Evolutionary conservation across 331 rosid genomes (phyloP).

Genomic region (Phaseolus coccineus): DNA sequence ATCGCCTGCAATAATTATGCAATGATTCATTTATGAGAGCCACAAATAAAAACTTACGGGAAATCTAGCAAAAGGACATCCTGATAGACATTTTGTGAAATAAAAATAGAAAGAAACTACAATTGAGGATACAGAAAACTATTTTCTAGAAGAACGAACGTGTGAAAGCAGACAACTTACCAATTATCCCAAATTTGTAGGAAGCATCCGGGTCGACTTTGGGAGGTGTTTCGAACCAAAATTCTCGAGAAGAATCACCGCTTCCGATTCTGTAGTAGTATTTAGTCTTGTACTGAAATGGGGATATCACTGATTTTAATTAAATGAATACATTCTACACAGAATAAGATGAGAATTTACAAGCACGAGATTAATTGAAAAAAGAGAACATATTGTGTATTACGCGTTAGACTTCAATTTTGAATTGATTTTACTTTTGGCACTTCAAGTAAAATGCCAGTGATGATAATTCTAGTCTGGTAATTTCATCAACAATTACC

Average conservation of each 20-base stretch:
- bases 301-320: conserved; percentile 33
- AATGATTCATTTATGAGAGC: conserved; percentile 32
- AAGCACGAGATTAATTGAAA: conserved; percentile 29
- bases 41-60: conserved; percentile 11
- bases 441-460: conserved; percentile 17
- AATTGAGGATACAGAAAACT: conserved; percentile 34
- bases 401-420: neutral
- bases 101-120: conserved; percentile 29
- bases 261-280: conserved; percentile 87
- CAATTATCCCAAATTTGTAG: conserved; percentile 94
- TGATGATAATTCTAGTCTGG: conserved; percentile 31
- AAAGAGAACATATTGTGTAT: conserved; percentile 21
- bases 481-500: conserved; percentile 56
- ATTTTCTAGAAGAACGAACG: conserved; percentile 10
- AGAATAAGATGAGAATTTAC: conserved; percentile 15
- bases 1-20: conserved; percentile 71
- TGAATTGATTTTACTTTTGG: conserved; percentile 30
- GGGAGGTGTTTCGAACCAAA: conserved; percentile 91
- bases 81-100: conserved; percentile 30
- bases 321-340: conserved; percentile 10
- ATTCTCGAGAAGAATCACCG: conserved; percentile 82
- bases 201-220: conserved; percentile 67
- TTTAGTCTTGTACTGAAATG: conserved; percentile 74
- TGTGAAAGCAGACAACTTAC: conserved; percentile 55
- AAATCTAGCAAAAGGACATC: conserved; percentile 34